Evolutionary conservation across 768 basidiomycete species (phyloP), one percentile per base, ranked within the genome.

Genomic region (Rhodocollybia butyracea): DNA sequence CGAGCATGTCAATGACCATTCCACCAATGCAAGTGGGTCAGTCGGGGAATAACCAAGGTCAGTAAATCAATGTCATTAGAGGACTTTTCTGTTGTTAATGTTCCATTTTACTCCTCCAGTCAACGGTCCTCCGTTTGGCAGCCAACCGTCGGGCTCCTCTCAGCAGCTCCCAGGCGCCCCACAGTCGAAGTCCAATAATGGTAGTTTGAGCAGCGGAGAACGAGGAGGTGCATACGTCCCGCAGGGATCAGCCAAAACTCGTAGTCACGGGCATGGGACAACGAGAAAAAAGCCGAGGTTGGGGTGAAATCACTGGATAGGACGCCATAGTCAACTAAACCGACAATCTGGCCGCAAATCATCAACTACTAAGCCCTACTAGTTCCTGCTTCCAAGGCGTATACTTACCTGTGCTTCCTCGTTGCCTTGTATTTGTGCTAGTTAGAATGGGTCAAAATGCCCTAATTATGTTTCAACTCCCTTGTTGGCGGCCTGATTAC

Each of bases 1-100:
- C 90, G 0, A 50, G 48, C 48, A 50, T 50, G 48, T 50, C 48
- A 11, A 50, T 50, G 48, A 50, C 31, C 22, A 34, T 50, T 27
- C 31, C 32, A 6, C 13, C n/a, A n/a, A n/a, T 34, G 3, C 48
- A 50, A 24, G 22, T 34, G 15, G 48, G 48, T 0, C 48, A 50
- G n/a, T 34, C 48, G 22, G 48, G 48, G 2, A 50, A 50, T 21
- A 34, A 32, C 12, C 39, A 40, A 40, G 48, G 48, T 50, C 2
- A 50, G 34, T 19, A 11, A 8, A 11, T 31, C 31, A 4, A 15
- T 17, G 19, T 34, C 7, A 22, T 50, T 48, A 12, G 7, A 12
- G 11, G 11, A 12, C 31, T 12, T n/a, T 11, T 19, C 39, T 40
- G 15, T 17, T n/a, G 39, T 17, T 24, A 10, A 4, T 34, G n/a